phyloP scores from a whole-genome alignment of 2,329 filamentous ascomycete species.

The Monilinia aucupariae region DNA sequence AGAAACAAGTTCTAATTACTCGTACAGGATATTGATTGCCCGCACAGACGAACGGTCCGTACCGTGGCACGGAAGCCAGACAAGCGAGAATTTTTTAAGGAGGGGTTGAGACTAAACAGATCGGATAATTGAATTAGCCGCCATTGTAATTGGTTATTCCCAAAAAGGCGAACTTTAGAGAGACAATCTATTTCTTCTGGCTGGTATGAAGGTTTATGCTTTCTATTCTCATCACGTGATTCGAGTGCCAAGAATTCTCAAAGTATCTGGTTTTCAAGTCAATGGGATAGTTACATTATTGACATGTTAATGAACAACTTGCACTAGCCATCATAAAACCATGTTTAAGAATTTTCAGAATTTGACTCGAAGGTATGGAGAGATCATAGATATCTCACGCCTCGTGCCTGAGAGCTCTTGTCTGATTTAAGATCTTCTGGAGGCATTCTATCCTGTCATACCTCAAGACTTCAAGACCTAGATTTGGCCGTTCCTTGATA shows the following conservation, averaged over 20 bases:
- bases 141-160: not conserved
- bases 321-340: not conserved
- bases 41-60: constrained; percentile 14
- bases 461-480: not conserved
- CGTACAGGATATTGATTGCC: too few relatives aligned
- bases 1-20: not conserved
- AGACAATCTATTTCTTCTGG: not conserved
- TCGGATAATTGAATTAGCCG: not conserved
- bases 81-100: constrained; percentile 15
- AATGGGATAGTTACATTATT: not conserved
- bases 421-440: not conserved
- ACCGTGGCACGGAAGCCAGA: constrained; percentile 7
- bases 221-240: not conserved
- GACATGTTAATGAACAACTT: not conserved
- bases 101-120: not conserved
- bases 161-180: not conserved
- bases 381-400: not conserved
- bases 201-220: not conserved
- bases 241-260: not conserved
- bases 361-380: not conserved
- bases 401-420: not conserved
- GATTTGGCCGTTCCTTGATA: not conserved
- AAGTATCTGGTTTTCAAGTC: not conserved
- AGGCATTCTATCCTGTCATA: not conserved
- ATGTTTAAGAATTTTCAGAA: not conserved